Evolutionary conservation across 2,329 filamentous ascomycete species (phyloP).

Genomic region (Alternaria ventricosa): DNA sequence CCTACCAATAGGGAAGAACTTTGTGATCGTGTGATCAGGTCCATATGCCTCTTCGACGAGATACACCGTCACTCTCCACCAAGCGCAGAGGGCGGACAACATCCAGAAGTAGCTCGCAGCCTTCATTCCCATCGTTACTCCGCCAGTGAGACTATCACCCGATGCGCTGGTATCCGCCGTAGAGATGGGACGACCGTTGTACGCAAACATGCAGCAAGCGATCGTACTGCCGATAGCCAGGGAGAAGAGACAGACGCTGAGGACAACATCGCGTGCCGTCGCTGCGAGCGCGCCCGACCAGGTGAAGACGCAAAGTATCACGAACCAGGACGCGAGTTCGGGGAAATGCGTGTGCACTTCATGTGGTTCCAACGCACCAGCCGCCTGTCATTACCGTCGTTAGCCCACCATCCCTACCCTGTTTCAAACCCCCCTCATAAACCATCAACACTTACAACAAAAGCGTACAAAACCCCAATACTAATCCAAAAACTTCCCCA

Average conservation of each 20-base stretch:
- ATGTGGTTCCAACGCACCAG: background rate
- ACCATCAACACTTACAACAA: background rate
- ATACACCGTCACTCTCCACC: background rate
- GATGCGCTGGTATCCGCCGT: background rate
- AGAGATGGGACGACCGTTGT: background rate
- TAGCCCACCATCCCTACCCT: background rate
- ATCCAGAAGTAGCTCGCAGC: background rate
- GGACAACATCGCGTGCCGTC: background rate
- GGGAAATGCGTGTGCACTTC: background rate
- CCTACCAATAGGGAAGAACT: constrained; percentile 11
- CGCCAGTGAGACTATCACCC: background rate
- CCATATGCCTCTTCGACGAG: constrained; percentile 5
- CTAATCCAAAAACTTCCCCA: background rate
- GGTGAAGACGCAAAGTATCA: background rate
- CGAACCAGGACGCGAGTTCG: background rate
- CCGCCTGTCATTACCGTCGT: background rate
- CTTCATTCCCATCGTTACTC: background rate
- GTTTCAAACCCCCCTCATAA: background rate
- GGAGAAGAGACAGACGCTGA: background rate
- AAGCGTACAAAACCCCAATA: background rate
- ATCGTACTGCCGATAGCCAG: background rate
- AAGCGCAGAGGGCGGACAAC: background rate
- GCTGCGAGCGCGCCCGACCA: background rate
- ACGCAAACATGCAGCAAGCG: background rate
- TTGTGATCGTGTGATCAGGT: background rate